Conservation (phyloP, 78 protist species). For the slime mould (Dictyostelium discoideum) region DNA sequence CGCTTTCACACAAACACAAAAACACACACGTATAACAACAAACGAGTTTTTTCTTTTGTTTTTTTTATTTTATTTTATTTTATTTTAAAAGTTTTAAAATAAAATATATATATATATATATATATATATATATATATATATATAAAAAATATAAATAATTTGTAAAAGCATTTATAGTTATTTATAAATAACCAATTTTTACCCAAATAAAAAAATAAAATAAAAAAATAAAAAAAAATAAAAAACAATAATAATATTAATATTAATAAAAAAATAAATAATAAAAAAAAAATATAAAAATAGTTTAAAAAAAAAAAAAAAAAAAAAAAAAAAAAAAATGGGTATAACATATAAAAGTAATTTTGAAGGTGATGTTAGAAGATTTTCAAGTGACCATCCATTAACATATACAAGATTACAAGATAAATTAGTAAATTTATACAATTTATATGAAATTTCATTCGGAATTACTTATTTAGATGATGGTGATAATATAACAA, state of each 20-base stretch:
- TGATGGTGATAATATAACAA: slow-evolving; percentile 64
- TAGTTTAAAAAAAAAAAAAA: not conserved
- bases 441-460: not conserved
- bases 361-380: slow-evolving; percentile 72
- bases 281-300: not conserved
- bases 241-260: not conserved
- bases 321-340: not conserved
- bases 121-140: too few relatives aligned
- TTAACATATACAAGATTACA: not conserved
- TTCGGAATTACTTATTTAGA: slow-evolving; percentile 32
- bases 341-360: slow-evolving; percentile 3
- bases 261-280: not conserved
- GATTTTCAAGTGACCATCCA: slow-evolving; percentile 28
- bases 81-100: not conserved
- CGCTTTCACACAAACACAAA: not conserved
- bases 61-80: not conserved
- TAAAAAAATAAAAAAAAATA: too few relatives aligned
- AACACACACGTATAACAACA: not conserved
- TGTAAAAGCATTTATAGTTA: not conserved
- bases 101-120: too few relatives aligned
- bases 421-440: slow-evolving; percentile 14
- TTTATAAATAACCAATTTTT: too few relatives aligned
- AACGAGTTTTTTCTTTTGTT: not conserved
- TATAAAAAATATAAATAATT: too few relatives aligned
- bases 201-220: too few relatives aligned